Percentiles rank a stretch among this genome's conserved stretches.
phyloP scores from a whole-genome alignment of 345 rosid genomes.

The Brassica nigra region DNA sequence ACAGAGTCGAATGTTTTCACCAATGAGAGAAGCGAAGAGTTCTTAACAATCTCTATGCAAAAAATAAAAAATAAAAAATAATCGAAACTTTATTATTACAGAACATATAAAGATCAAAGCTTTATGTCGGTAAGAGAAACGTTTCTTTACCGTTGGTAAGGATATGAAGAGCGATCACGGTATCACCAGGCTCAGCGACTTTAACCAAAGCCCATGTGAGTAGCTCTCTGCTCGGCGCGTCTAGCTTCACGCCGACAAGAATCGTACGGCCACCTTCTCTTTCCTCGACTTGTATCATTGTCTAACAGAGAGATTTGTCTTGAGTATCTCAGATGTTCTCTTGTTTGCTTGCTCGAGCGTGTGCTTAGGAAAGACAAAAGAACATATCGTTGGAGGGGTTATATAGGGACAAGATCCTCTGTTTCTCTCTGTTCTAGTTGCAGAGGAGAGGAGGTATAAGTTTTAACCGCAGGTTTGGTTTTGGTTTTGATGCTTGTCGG shows the following conservation, averaged over 20 bases:
- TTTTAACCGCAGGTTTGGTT: conserved; percentile 63
- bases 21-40: conserved; percentile 74
- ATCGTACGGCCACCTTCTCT: conserved; percentile 51
- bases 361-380: conserved; percentile 29
- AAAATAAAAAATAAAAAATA: not conserved
- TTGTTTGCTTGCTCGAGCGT: conserved; percentile 13
- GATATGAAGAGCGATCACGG: conserved; percentile 85
- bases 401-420: conserved; percentile 13
- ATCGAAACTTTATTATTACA: conserved; percentile 5
- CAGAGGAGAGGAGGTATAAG: conserved; percentile 38
- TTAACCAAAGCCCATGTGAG: conserved; percentile 91
- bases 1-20: conserved; percentile 84
- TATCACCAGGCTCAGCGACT: conserved; percentile 83
- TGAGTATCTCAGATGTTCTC: conserved; percentile 11
- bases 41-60: conserved; percentile 53
- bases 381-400: conserved; percentile 14
- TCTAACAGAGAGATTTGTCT: conserved; percentile 1
- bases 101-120: not conserved
- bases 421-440: conserved; percentile 23
- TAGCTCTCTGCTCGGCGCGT: conserved; percentile 73
- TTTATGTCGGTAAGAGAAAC: not conserved
- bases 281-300: conserved; percentile 45
- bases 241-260: conserved; percentile 84
- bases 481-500: conserved; percentile 59
- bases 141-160: conserved; percentile 55